Percentiles rank a stretch among this genome's conserved stretches.
Evolutionary conservation across 805 yeast species (phyloP).

Genomic region (Blastobotrys muscicola): DNA sequence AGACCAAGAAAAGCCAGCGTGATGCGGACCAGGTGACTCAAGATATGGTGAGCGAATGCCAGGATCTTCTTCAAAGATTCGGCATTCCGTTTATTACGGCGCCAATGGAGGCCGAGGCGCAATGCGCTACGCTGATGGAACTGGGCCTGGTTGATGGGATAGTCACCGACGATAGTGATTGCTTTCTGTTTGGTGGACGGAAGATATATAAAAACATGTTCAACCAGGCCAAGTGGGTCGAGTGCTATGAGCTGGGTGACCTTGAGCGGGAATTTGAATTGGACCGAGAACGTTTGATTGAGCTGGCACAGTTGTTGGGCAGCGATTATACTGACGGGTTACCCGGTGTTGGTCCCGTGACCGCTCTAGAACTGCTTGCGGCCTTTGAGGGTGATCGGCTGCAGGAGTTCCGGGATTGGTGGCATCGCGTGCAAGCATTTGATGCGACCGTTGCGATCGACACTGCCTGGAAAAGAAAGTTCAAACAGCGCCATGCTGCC

Average conservation of each 20-base stretch:
- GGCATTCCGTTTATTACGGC: slow-evolving; percentile 95
- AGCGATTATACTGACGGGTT: slow-evolving; percentile 94
- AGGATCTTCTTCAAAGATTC: slow-evolving; percentile 73
- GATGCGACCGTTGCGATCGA: too few species aligned
- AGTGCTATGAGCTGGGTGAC: slow-evolving; percentile 57
- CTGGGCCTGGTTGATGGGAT: slow-evolving; percentile 84
- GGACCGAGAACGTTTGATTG: slow-evolving; percentile 54
- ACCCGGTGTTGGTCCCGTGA: slow-evolving; percentile 89
- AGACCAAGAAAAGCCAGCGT: slow-evolving; percentile 58
- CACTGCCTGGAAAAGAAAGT: slow-evolving; percentile 33
- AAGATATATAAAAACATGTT: slow-evolving; percentile 83
- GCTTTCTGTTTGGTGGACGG: slow-evolving; percentile 85
- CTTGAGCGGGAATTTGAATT: slow-evolving; percentile 59
- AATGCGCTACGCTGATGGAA: slow-evolving; percentile 73
- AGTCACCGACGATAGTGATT: slow-evolving; percentile 95
- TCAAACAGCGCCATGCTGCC: slow-evolving; percentile 47
- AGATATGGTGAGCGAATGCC: slow-evolving; percentile 82
- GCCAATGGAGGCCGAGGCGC: slow-evolving; percentile 99
- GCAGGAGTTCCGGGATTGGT: slow-evolving; percentile 43
- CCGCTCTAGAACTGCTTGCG: slow-evolving; percentile 81
- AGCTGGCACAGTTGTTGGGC: slow-evolving; percentile 76
- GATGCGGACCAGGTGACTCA: slow-evolving; percentile 89
- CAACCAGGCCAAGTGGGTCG: slow-evolving; percentile 86
- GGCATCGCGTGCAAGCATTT: slow-evolving; percentile 41
- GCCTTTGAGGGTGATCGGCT: slow-evolving; percentile 55